Conservation (phyloP, 2,329 filamentous ascomycete species). For the Pseudogymnoascus sp. region DNA sequence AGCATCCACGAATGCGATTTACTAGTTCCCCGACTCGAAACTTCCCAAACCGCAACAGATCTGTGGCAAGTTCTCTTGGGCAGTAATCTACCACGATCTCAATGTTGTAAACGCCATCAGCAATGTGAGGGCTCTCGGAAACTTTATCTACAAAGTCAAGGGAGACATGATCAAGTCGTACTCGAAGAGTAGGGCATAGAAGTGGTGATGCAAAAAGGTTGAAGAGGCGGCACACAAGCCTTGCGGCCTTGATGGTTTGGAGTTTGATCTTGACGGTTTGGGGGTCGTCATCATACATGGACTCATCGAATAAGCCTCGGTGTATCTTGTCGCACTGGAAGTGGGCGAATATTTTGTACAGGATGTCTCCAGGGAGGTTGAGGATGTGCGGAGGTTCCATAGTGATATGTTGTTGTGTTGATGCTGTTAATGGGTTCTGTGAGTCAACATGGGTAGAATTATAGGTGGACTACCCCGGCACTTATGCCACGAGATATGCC, state of each 20-base stretch:
- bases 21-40: background rate
- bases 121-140: background rate
- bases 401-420: background rate
- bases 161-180: slow-evolving; percentile 10
- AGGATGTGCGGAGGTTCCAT: background rate
- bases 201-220: background rate
- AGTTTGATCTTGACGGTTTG: background rate
- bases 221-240: slow-evolving; percentile 9
- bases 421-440: background rate
- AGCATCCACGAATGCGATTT: background rate
- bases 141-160: background rate
- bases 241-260: background rate
- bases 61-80: slow-evolving; percentile 1
- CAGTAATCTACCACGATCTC: slow-evolving; percentile 8
- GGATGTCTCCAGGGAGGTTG: background rate
- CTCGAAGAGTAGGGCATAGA: background rate
- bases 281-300: background rate
- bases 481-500: background rate
- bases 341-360: background rate
- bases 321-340: background rate
- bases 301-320: background rate
- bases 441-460: background rate
- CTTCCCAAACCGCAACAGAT: slow-evolving; percentile 2
- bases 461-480: background rate
- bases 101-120: background rate